Evolutionary conservation across 2,329 filamentous ascomycete species (phyloP).

Genomic region (Claviceps humidiphila): DNA sequence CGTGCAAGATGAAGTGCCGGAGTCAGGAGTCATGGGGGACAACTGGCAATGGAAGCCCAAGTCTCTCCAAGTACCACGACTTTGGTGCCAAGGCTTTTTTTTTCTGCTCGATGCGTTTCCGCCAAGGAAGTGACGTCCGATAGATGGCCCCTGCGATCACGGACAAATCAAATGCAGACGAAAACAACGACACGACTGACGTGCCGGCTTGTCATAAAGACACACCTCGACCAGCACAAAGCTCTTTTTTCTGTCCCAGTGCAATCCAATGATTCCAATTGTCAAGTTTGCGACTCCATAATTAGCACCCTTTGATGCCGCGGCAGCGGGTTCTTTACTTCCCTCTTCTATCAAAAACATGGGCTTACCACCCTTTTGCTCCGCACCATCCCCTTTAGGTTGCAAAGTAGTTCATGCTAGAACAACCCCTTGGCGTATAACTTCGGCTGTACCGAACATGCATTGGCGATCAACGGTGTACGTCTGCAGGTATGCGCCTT

Average conservation of each 20-base stretch:
- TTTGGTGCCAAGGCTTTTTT: not conserved
- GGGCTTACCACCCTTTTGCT: not conserved
- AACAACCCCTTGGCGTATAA: not conserved
- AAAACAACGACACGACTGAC: not conserved
- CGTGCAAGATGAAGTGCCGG: not conserved
- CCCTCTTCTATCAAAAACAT: not conserved
- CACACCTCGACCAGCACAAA: not conserved
- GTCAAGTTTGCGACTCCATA: not conserved
- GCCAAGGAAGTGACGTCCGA: constrained; percentile 4
- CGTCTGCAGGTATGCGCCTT: constrained; percentile 9
- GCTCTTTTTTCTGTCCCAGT: not conserved
- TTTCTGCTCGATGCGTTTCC: not conserved
- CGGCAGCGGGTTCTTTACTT: not conserved
- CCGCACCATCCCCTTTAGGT: constrained; percentile 3
- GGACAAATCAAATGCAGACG: not conserved
- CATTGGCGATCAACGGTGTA: constrained; percentile 13
- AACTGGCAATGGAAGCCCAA: constrained; percentile 1
- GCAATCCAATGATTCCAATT: not conserved
- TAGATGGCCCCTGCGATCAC: not conserved
- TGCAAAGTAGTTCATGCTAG: constrained; percentile 2
- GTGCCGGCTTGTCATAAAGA: too few species aligned
- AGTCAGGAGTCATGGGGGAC: too few species aligned
- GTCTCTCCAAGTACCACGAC: constrained; percentile 6
- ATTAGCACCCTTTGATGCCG: not conserved
- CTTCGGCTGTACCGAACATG: constrained; percentile 7